Base-by-base conservation (phyloP, 371 early-diverging fungal species). In the Mucor plumbeus region DNA sequence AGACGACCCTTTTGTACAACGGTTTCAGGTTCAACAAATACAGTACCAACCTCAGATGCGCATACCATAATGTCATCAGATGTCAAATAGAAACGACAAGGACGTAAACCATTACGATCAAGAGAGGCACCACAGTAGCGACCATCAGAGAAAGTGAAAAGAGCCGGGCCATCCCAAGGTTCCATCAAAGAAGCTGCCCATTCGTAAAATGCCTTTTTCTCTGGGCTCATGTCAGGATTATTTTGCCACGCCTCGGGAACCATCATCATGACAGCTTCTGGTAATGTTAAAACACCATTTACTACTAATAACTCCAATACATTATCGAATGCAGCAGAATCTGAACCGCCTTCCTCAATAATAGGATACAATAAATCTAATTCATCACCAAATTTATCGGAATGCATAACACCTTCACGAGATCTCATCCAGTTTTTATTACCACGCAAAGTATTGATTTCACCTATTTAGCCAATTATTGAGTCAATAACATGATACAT, bases 391-490 rank as follows among this genome's bases (percentile, higher is more conserved):
- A 97, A 96, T 39, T 85, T 86, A 43, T 84, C 87, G 10, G 93
- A 93, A 53, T 85, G 76, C 89, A 98, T 92, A 68, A 95, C 88
- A 58, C 98, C 97, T 80, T 97, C 97, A 53, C 97, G 91, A 47
- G 99, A 95, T 33, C 96, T 90, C 97, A 97, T 97, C 97, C 97
- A 97, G 85, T 97, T 97, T 80, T 95, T 97, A 87, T 98, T 98
- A 41, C 99, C 99, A 61, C 96, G 91, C 35, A 98, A 85, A 4
- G 99, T 97, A 76, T 98, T 98, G 75, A 98, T 98, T 79, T 98
- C 98, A 77, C 94, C 93, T 92, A 75, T 26, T 26, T 26, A 26
- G 3, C 3, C 3, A 3, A 26, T 26, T 26, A 26, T 26, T 26
- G 26, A 26, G 26, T 26, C 26, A 26, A 1, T 26, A 26, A 3